Percentiles rank a stretch among this genome's conserved stretches.
Evolutionary conservation across 805 yeast genomes (phyloP).

Genomic region (Wickerhamiella spandovensis): DNA sequence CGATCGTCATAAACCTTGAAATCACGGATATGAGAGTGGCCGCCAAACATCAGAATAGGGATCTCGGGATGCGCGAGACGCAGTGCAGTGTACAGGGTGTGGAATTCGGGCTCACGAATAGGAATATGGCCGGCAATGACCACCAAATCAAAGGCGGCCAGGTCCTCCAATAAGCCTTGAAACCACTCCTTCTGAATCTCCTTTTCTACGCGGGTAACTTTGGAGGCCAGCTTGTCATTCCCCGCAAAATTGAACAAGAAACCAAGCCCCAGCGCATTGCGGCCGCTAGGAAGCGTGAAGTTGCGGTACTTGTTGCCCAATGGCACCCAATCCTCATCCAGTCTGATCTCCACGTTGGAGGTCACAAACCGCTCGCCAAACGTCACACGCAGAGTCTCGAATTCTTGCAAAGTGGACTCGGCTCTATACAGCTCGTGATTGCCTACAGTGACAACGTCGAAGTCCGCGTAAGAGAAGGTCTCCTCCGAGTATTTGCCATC

Average conservation of each 20-base stretch:
- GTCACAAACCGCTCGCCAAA: slow-evolving; percentile 48
- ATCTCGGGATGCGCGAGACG: slow-evolving; percentile 47
- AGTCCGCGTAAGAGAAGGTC: slow-evolving; percentile 47
- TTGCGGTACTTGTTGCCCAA: slow-evolving; percentile 58
- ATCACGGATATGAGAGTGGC: slow-evolving; percentile 86
- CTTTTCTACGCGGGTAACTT: slow-evolving; percentile 48
- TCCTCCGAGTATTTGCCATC: slow-evolving; percentile 50
- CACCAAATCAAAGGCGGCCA: slow-evolving; percentile 41
- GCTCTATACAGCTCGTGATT: slow-evolving; percentile 77
- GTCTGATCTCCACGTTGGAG: slow-evolving; percentile 25
- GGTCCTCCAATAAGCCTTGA: slow-evolving; percentile 24
- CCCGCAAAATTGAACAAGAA: slow-evolving; percentile 65
- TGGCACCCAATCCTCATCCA: slow-evolving; percentile 31
- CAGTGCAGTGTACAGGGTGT: slow-evolving; percentile 33
- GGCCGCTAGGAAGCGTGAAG: slow-evolving; percentile 43
- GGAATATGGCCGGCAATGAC: slow-evolving; percentile 73
- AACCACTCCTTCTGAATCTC: slow-evolving; percentile 54
- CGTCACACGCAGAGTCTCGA: slow-evolving; percentile 33
- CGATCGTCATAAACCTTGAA: slow-evolving; percentile 49
- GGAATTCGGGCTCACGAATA: slow-evolving; percentile 44
- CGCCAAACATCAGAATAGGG: slow-evolving; percentile 77
- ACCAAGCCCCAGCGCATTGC: slow-evolving; percentile 51
- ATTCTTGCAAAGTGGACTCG: slow-evolving; percentile 52
- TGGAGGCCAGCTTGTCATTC: slow-evolving; percentile 38
- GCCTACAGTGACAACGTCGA: slow-evolving; percentile 72